Conservation (phyloP, 495 filamentous ascomycete genomes). For the Bryoglossum gracile region DNA sequence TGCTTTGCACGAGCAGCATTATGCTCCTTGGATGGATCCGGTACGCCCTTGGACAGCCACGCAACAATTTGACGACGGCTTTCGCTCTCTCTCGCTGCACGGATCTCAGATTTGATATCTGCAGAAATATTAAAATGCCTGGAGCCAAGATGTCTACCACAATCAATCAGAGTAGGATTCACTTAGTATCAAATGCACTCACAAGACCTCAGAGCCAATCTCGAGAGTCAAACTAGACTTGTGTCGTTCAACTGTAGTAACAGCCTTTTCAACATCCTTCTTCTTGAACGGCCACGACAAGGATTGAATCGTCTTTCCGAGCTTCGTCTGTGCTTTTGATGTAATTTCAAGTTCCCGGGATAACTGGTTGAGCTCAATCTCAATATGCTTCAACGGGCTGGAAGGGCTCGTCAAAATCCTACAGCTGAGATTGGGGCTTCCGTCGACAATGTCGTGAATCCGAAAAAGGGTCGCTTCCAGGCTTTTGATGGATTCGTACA, state of each 20-base stretch:
- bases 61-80: background rate
- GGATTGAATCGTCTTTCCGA: background rate
- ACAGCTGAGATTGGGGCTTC: background rate
- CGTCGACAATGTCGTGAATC: background rate
- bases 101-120: background rate
- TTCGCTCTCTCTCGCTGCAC: background rate
- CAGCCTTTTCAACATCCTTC: background rate
- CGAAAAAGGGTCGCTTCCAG: background rate
- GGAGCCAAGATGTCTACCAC: background rate
- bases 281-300: conserved; percentile 1
- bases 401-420: background rate
- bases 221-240: conserved; percentile 1
- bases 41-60: conserved; percentile 1
- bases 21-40: conserved; percentile 23
- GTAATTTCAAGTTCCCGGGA: background rate
- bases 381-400: background rate
- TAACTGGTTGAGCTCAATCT: background rate
- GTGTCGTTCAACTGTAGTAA: background rate
- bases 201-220: background rate
- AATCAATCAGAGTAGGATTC: background rate
- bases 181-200: background rate
- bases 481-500: background rate
- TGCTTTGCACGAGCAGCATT: conserved; percentile 13
- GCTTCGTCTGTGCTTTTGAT: background rate
- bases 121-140: background rate